These are phyloP conservation scores for Cladosporium sp. DNA, from an alignment of 2,329 filamentous ascomycete genomes.

Conservation along the genomic window DNA sequence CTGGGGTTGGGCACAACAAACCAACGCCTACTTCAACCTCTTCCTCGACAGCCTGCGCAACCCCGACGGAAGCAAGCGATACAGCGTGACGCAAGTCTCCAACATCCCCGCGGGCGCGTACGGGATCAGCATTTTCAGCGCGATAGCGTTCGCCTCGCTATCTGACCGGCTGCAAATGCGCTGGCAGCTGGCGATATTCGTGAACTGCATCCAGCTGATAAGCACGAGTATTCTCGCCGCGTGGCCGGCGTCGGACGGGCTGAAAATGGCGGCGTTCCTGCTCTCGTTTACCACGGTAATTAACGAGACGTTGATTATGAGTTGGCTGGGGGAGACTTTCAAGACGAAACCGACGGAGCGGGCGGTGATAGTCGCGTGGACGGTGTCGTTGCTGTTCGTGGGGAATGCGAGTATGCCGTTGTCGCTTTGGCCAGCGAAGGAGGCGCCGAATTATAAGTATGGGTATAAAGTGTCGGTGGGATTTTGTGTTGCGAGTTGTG, in stretches of 20 bases:
- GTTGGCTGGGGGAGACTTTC: constrained; percentile 10
- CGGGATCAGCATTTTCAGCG: constrained; percentile 2
- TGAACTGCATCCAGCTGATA: constrained; percentile 6
- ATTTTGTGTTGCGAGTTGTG: constrained; percentile 7
- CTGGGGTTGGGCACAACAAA: constrained; percentile 10
- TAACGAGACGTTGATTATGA: constrained; percentile 10
- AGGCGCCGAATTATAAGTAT: constrained; percentile 9
- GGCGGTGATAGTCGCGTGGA: constrained; percentile 5
- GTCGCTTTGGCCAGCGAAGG: constrained; percentile 4
- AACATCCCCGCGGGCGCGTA: constrained; percentile 8
- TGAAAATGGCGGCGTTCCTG: constrained; percentile 3
- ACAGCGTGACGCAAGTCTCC: neutral
- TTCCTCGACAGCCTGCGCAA: constrained; percentile 9
- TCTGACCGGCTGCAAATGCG: constrained; percentile 11
- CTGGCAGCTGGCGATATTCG: constrained; percentile 13
- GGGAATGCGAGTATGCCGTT: constrained; percentile 10
- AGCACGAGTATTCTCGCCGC: constrained; percentile 4
- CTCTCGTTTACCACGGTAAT: constrained; percentile 3
- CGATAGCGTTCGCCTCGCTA: constrained; percentile 4
- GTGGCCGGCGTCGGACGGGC: neutral
- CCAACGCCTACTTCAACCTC: constrained; percentile 12
- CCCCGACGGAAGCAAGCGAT: constrained; percentile 8
- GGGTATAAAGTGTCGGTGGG: constrained; percentile 6
- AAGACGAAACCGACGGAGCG: constrained; percentile 7
- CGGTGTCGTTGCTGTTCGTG: constrained; percentile 6